These are phyloP conservation scores for sorghum (Sorghum bicolor) DNA, from an alignment of 176 grass and related monocot species.

Conservation along the genomic window Sorghum_bicolor_NCBIv3 NC_012870.2:9371501-9372000, in stretches of 20 bases:
- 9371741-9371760: no score
- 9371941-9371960: no score
- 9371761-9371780: not conserved
- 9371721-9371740: not conserved
- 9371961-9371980: no score
- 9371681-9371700: not conserved
- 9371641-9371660: no score
- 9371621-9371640: not conserved
- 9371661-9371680: not conserved
- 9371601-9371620: not conserved
- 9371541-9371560: not conserved
- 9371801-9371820: not conserved
- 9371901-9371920: no score
- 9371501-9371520: not conserved
- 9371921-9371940: no score
- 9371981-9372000: no score
- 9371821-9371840: not conserved
- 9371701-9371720: not conserved
- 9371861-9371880: no score
- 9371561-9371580: not conserved
- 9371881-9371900: not conserved
- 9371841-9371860: slow-evolving; percentile 3
- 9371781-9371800: not conserved
- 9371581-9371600: not conserved
- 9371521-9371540: not conserved